Base-by-base conservation (phyloP, 2,329 filamentous ascomycete genomes). In the Pezizomycotina sp. region DNA sequence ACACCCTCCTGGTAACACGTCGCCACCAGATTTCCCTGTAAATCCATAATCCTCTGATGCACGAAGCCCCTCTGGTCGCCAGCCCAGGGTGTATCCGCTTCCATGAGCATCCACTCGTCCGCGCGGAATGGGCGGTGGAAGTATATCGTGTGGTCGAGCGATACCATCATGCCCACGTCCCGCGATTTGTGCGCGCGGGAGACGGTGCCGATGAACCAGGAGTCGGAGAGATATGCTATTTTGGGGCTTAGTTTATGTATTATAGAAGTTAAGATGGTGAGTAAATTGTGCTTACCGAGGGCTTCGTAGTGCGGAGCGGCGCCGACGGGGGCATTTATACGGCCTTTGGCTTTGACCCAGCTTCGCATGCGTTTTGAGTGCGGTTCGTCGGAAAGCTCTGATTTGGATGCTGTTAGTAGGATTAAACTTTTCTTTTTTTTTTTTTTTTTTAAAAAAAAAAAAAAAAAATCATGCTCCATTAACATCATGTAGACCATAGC, bases 171-270 rank as follows among this genome's bases (percentile, higher is more conserved):
- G n/a, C 78, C 78, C 31, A 86, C 60, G 52, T 67, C 62, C 36
- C 58, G 56, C 54, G 63, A 63, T 26, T 66, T 65, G 42, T 67
- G 63, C 35, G 67, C 51, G 20, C 81, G 71, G 18, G 75, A 65
- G 5, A 93, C 71, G 2, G 84, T 93, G 24, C 80, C 84, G 56
- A 95, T 84, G 59, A 98, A 95, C 61, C 80, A 89, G 53, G 70
- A 78, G 59, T 95, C 86, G 16, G 75, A 81, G 62, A 95, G 79
- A 61, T 95, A 98, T 15, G 86, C 86, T 44, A n/a, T n/a, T n/a
- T n/a, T n/a, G n/a, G n/a, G n/a, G n/a, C n/a, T n/a, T n/a, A n/a
- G n/a, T n/a, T n/a, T n/a, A n/a, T n/a, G n/a, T n/a, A n/a, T n/a
- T n/a, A n/a, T n/a, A n/a, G n/a, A n/a, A n/a, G n/a, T n/a, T n/a